These are phyloP conservation scores for Saccharomycopsis oosterbeekiorum DNA, from an alignment of 805 yeast genomes.

Conservation along the genomic window DNA sequence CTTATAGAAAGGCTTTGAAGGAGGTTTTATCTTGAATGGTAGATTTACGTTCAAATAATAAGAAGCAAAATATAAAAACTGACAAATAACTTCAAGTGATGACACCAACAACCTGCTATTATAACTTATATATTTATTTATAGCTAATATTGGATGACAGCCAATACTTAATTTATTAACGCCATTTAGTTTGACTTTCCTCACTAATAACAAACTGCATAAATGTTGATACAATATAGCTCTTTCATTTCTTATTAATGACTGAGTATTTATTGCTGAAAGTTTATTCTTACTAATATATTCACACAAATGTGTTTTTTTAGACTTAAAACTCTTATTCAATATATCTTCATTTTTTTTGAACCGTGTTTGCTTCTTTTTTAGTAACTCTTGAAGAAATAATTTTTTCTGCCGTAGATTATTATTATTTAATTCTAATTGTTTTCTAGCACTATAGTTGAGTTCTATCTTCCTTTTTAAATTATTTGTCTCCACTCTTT, in stretches of 20 bases:
- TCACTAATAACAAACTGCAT: neutral
- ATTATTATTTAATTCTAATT: neutral
- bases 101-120: constrained; percentile 1
- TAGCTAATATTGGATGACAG: constrained; percentile 13
- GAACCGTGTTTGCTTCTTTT: neutral
- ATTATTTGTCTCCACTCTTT: neutral
- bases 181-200: neutral
- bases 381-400: neutral
- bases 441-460: neutral
- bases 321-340: neutral
- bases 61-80: constrained; percentile 10
- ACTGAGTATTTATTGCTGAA: neutral
- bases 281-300: neutral
- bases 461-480: neutral
- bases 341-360: neutral
- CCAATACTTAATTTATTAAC: constrained; percentile 6
- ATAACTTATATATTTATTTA: constrained; percentile 7
- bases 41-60: constrained; percentile 11
- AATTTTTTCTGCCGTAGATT: neutral
- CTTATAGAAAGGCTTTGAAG: neutral
- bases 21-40: constrained; percentile 12
- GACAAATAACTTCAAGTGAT: constrained; percentile 14
- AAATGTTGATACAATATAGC: neutral
- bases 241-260: neutral
- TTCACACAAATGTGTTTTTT: neutral